Evolutionary conservation across 257 asterid species (phyloP), one percentile per base, ranked within the genome.

Genomic region (Nicotiana paniculata): DNA sequence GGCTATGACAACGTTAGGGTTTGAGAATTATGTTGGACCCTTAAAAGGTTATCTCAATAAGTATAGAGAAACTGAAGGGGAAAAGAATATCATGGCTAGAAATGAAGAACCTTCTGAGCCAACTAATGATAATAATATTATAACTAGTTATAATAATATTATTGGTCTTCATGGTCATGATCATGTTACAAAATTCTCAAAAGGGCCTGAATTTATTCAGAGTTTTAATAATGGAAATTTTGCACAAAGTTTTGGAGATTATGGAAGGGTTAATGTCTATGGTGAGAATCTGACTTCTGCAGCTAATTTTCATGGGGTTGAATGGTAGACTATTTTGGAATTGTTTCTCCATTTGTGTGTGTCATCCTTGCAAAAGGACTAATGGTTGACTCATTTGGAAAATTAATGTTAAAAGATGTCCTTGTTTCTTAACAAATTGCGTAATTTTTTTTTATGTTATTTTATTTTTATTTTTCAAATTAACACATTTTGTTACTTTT

Each of bases 1-100:
- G 92, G 90, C 94, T 30, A 88, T 91, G 94, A 88, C 92, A 32
- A 91, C 92, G 4, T 88, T 91, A 66, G 94, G 94, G 9, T 91
- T 91, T 17, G 89, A 91, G 81, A 83, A 88, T 16, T 91, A 91
- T 33, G 88, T 88, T 9, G 89, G 83, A 18, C 84, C 88, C 32
- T 82, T 91, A 59, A 91, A 88, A 9, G 86, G 51, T 58, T 85
- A 89, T 79, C 90, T 91, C 46, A 81, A 74, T 62, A 86, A 81
- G 84, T 89, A 90, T 28, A 84, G 88, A 65, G 92, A 85, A 74
- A 84, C 51, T 64, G 92, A 90, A 70, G 93, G 81, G 13, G 91
- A 86, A 13, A 85, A 83, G 62, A 82, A 28, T 76, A 53, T 43
- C 32, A 77, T 81, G 83, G 84, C 86, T 57, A 83, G 83, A 64